Evolutionary conservation across 768 basidiomycete genomes (phyloP), one percentile per base, ranked within the genome.

Genomic region (Leccinellum rugosiceps): DNA sequence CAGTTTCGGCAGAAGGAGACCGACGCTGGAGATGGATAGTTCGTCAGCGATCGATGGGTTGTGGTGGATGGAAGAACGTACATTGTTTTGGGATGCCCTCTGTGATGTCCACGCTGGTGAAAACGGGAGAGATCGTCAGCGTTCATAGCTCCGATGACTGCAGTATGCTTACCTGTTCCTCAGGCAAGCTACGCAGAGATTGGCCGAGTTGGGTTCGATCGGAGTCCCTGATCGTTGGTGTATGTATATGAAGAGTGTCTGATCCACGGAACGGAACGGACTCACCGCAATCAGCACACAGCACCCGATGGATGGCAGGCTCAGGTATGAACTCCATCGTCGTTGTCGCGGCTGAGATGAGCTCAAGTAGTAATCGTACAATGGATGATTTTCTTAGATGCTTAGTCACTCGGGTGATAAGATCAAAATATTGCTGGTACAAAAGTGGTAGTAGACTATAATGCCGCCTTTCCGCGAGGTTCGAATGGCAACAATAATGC

Each of bases 21-120:
- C 5, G 93, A 87, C 1, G 95, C 90, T 89, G 73, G 59, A n/a
- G n/a, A 57, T 68, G 23, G 25, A 23, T 7, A 3, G 15, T 15
- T 26, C 26, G 19, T 62, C 54, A 57, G 25, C 15, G 25, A 28
- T 50, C 38, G 8, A 15, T 2, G n/a, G 31, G n/a, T 0, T 8
- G 43, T 13, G 11, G 3, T 34, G 46, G 19, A 1, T 10, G 17
- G 28, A 17, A 19, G 52, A n/a, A 69, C 76, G 52, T 52, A 89
- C 90, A 85, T 84, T 92, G 92, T 69, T 94, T 98, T 7, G 95
- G 96, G 52, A 98, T 98, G 14, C 94, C 94, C 70, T 98, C 96
- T 1, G 95, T 98, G 69, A 99, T 96, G 72, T 99, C 97, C 59
- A 98, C 86, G 8, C 91, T 93, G 4, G 41, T 49, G 21, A 28